Evolutionary conservation across 139 green algal genomes (phyloP), one percentile per base, ranked within the genome.

Genomic region (Chlorella sp.): DNA sequence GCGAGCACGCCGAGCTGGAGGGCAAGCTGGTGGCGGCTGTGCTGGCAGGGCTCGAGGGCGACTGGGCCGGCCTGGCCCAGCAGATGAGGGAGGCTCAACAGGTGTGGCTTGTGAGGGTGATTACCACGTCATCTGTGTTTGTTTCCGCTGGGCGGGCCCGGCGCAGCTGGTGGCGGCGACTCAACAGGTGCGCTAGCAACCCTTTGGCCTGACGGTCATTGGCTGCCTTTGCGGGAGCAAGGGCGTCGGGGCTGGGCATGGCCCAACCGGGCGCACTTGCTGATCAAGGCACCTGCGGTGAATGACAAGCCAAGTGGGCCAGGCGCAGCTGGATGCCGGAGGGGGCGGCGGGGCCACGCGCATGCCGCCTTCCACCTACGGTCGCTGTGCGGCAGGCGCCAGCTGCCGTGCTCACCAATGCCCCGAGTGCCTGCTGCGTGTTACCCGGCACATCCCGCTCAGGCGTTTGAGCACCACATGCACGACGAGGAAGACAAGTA

Each of bases 401-500:
- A 34, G 60, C 60, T 34, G 20, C 60, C 60, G 17, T 32, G 17
- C 60, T 68, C n/a, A 32, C 60, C 30, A 6, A 32, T n/a, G n/a
- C n/a, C n/a, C n/a, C 60, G 20, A 34, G 17, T 68, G 60, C 32
- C 6, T 13, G 32, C 28, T 6, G 4, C 30, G n/a, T 17, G 24
- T 38, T 4, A 19, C 60, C 14, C 26, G 6, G 17, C 60, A 68
- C 17, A 40, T 32, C 1, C 3, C 32, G 1, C 24, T 26, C 70
- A 76, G 70, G 40, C 40, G 1, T 76, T 76, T 36, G 70, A 76
- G 40, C 70, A 76, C 70, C 70, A 76, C 70, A 9, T 1, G 24
- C 22, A 76, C 9, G 70, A 76, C 40, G 70, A 76, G 70, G 70
- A 76, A 11, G 70, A 76, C 70, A 76, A 56, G 41, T 76, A 58